A percentile compares a stretch with the other conserved stretches of the same genome.
These are phyloP conservation scores for Plenodomus biglobosus DNA, from an alignment of 2,329 filamentous ascomycete genomes.

Conservation along the genomic window DNA sequence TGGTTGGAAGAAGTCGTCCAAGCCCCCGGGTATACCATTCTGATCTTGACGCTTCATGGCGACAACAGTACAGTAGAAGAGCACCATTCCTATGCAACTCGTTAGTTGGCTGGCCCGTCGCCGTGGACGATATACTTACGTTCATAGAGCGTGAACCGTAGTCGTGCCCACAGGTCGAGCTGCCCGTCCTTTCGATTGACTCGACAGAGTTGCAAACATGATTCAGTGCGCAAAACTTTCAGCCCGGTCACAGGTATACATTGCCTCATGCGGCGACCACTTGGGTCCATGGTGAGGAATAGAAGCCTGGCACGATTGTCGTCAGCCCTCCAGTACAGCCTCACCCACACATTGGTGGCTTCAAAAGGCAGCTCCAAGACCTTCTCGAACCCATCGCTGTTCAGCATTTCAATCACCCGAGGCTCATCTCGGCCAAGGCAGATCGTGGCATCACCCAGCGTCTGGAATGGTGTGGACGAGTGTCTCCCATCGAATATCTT, in stretches of 20 bases:
- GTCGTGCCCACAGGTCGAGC: constrained; percentile 55
- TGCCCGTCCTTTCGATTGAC: constrained; percentile 45
- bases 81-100: constrained; percentile 51
- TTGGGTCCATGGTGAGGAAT: constrained; percentile 50
- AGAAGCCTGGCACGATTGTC: constrained; percentile 59
- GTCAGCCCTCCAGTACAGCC: constrained; percentile 54
- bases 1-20: constrained; percentile 55
- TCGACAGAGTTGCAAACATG: constrained; percentile 46
- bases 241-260: constrained; percentile 56
- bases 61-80: constrained; percentile 60
- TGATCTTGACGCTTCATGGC: constrained; percentile 61
- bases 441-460: constrained; percentile 34
- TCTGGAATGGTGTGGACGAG: constrained; percentile 42
- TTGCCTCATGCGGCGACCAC: constrained; percentile 46
- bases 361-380: constrained; percentile 52
- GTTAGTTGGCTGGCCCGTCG: constrained; percentile 11
- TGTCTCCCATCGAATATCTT: constrained; percentile 49
- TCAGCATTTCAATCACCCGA: constrained; percentile 37
- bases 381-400: constrained; percentile 46
- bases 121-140: constrained; percentile 40
- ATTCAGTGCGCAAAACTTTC: constrained; percentile 45
- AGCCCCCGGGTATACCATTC: constrained; percentile 41
- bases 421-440: constrained; percentile 43
- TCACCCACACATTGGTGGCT: constrained; percentile 49
- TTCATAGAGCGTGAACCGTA: constrained; percentile 59